A percentile compares a stretch with the other conserved stretches of the same genome.
phyloP scores from a whole-genome alignment of 140 eudicot genomes.

The Flaveria floridana region DNA sequence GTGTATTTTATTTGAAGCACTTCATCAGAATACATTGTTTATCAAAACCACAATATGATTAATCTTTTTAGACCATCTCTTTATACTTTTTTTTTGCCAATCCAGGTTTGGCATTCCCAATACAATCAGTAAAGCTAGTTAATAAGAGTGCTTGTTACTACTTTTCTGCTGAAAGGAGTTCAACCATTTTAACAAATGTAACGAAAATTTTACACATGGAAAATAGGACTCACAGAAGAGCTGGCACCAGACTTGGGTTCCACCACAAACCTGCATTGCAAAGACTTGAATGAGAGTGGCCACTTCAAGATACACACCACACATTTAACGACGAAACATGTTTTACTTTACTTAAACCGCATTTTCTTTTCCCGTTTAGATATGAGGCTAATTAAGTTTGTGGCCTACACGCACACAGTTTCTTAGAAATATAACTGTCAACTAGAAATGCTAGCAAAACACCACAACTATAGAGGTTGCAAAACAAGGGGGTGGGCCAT shows the following conservation, averaged over 20 bases:
- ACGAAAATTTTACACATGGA: conserved; percentile 42
- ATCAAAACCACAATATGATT: conserved; percentile 30
- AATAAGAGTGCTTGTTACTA: conserved; percentile 20
- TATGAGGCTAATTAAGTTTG: conserved; percentile 10
- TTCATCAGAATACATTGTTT: conserved; percentile 26
- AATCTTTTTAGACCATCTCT: conserved; percentile 30
- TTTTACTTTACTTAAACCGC: background rate
- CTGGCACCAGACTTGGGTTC: conserved; percentile 33
- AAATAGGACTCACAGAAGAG: conserved; percentile 42
- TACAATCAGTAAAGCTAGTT: conserved; percentile 31
- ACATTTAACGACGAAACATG: background rate
- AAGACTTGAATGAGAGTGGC: background rate
- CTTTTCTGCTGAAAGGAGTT: conserved; percentile 40
- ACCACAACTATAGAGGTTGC: background rate
- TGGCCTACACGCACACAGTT: background rate
- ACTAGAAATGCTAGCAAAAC: background rate
- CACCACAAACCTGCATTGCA: conserved; percentile 41
- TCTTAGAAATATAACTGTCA: background rate
- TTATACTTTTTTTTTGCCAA: conserved; percentile 28
- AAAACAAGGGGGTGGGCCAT: background rate
- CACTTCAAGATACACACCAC: conserved; percentile 3
- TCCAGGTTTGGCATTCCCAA: conserved; percentile 23
- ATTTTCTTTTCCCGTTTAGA: background rate
- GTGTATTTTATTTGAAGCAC: background rate
- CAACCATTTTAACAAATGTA: conserved; percentile 44